These are phyloP conservation scores for Solanum habrochaites DNA, from an alignment of 257 asterid genomes.

Conservation along the genomic window DNA sequence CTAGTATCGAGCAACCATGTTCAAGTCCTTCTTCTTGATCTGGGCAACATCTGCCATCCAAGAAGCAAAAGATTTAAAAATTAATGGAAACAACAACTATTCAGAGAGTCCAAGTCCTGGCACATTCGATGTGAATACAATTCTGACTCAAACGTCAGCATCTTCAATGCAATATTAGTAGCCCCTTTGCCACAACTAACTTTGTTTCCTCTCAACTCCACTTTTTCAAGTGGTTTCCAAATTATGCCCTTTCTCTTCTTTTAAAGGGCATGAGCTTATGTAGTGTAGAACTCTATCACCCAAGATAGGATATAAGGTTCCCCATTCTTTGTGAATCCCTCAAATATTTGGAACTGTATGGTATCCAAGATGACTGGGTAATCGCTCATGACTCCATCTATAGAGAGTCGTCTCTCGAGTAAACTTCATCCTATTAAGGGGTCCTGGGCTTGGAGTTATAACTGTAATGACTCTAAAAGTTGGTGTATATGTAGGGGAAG, in stretches of 20 bases:
- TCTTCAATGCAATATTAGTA: too few relatives aligned
- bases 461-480: background rate
- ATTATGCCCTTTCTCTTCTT: background rate
- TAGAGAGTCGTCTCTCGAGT: fast-evolving
- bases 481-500: background rate
- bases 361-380: background rate
- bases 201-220: background rate
- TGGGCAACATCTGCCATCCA: too few relatives aligned
- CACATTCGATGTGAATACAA: too few relatives aligned
- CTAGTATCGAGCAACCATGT: too few relatives aligned
- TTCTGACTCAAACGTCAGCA: too few relatives aligned
- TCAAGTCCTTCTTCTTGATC: too few relatives aligned
- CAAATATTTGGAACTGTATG: background rate
- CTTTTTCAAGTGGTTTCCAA: background rate
- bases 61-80: too few relatives aligned
- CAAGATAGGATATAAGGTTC: background rate
- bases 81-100: too few relatives aligned
- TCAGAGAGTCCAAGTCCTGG: too few relatives aligned
- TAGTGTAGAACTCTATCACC: background rate
- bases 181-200: too few relatives aligned
- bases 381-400: background rate
- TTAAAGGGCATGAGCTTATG: background rate
- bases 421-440: too few relatives aligned
- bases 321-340: background rate
- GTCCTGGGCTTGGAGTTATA: too few relatives aligned